Evolutionary conservation across 83 land plant genomes (phyloP).

Genomic region (Picea engelmannii): DNA sequence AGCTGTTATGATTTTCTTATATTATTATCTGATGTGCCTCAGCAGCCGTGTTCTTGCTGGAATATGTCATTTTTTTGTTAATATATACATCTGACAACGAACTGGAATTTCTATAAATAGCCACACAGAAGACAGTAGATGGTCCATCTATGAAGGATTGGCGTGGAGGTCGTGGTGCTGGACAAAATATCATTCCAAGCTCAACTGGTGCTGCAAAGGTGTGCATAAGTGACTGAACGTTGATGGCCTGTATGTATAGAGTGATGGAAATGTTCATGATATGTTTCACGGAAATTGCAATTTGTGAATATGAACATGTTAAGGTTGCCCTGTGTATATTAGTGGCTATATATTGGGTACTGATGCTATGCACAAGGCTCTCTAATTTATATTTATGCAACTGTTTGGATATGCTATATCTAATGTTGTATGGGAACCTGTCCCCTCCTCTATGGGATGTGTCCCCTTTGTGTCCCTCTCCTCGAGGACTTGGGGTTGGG

Average conservation of each 20-base stretch:
- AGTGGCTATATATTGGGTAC: no score
- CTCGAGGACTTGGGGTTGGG: no score
- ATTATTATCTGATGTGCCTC: no score
- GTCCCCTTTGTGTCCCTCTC: no score
- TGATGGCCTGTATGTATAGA: not conserved
- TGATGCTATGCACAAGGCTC: no score
- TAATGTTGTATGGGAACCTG: no score
- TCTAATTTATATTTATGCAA: no score
- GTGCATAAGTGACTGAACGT: not conserved
- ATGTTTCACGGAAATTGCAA: not conserved
- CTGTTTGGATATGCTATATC: no score
- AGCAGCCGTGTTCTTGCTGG: no score
- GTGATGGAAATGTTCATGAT: not conserved
- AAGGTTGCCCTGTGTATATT: no score
- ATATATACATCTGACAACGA: not conserved
- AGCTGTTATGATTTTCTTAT: not conserved
- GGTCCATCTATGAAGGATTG: constrained; percentile 99
- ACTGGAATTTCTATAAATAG: constrained; percentile 29
- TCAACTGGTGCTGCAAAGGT: constrained; percentile 99
- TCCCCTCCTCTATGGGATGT: no score
- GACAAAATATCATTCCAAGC: constrained; percentile 95
- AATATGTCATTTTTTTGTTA: no score
- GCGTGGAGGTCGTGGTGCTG: constrained; percentile 98
- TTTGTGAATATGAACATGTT: not conserved
- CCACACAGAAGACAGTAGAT: constrained; percentile 98